A percentile compares a stretch with the other conserved stretches of the same genome.
Evolutionary conservation across 1,284 basidiomycete species (phyloP).

Genomic region (Puccinia triticina): DNA sequence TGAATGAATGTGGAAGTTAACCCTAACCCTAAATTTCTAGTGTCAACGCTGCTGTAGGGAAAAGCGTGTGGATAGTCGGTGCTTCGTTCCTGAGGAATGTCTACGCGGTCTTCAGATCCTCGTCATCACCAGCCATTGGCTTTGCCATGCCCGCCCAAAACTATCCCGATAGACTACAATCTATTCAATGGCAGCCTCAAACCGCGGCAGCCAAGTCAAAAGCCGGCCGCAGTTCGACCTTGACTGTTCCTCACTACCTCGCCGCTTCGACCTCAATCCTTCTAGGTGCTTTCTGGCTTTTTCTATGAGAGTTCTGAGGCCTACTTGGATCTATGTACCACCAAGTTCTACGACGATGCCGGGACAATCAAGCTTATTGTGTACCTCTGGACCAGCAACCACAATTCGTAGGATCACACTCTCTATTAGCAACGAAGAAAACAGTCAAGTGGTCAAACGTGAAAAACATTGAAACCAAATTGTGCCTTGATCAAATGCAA

Average conservation of each 20-base stretch:
- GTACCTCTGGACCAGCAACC: background rate
- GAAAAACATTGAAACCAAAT: background rate
- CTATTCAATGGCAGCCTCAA: slow-evolving; percentile 29
- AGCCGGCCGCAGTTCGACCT: slow-evolving; percentile 1
- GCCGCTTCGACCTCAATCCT: background rate
- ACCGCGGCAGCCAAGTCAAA: slow-evolving; percentile 1
- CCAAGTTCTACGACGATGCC: background rate
- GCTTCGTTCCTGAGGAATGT: slow-evolving; percentile 43
- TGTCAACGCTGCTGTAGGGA: slow-evolving; percentile 29
- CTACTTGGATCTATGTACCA: background rate
- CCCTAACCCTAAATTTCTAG: no score
- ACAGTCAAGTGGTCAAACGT: no score
- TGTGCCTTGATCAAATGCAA: background rate
- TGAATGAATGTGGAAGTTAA: no score
- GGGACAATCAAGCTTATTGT: background rate
- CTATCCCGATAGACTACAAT: slow-evolving; percentile 13
- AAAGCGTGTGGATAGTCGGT: slow-evolving; percentile 37
- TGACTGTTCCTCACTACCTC: background rate
- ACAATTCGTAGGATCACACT: no score
- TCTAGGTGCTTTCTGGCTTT: background rate
- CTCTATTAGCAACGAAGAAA: no score
- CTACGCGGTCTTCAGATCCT: slow-evolving; percentile 44
- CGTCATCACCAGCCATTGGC: slow-evolving; percentile 27
- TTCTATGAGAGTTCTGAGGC: background rate
- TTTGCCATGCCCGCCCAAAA: slow-evolving; percentile 38